These are phyloP conservation scores for Suillus tomentosus DNA, from an alignment of 768 basidiomycete species.

Conservation along the genomic window DNA sequence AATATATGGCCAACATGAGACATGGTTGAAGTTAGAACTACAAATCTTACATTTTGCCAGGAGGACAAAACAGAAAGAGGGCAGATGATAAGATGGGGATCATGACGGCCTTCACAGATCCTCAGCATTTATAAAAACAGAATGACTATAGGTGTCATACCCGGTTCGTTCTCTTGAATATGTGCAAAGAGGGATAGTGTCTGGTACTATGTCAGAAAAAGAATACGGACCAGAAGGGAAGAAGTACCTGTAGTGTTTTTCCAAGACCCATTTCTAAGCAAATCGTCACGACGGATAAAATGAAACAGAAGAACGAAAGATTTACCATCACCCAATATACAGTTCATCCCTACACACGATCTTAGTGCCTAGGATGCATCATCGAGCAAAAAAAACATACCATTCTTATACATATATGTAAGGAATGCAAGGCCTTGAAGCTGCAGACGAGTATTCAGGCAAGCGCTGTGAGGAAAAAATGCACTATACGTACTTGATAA, in stretches of 20 bases:
- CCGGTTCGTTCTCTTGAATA: constrained; percentile 54
- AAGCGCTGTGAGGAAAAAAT: neutral
- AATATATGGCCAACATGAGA: neutral
- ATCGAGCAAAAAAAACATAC: constrained; percentile 27
- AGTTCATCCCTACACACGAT: constrained; percentile 53
- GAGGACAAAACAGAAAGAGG: constrained; percentile 67
- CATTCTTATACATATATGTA: constrained; percentile 67
- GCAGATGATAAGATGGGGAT: constrained; percentile 73
- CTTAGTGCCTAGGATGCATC: constrained; percentile 2
- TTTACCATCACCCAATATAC: constrained; percentile 71
- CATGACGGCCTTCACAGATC: constrained; percentile 35
- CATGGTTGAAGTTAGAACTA: neutral
- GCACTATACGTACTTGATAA: constrained; percentile 53
- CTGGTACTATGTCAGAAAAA: constrained; percentile 25
- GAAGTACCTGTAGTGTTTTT: constrained; percentile 59
- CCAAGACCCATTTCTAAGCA: constrained; percentile 61
- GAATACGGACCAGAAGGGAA: neutral
- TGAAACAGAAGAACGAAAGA: constrained; percentile 7
- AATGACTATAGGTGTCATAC: constrained; percentile 25
- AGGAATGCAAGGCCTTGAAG: constrained; percentile 68
- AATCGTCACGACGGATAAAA: constrained; percentile 1
- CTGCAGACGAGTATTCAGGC: constrained; percentile 27
- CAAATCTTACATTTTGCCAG: constrained; percentile 50
- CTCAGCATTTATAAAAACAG: neutral
- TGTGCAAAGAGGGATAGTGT: constrained; percentile 69